Base-by-base conservation (phyloP, 176 grass and related monocot genomes). In the Triticum turgidum region DNA sequence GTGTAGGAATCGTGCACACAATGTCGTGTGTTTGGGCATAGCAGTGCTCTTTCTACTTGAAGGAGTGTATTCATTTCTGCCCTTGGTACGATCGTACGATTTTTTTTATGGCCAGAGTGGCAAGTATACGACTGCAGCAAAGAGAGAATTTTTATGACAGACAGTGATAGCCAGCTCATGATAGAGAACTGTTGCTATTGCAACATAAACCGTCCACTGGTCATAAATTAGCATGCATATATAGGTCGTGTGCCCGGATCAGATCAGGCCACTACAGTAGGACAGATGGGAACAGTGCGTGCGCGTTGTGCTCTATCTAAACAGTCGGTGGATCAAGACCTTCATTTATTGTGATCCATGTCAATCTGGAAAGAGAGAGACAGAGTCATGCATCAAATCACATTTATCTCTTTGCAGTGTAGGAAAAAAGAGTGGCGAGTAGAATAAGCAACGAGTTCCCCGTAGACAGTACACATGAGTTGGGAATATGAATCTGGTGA, bases 281-380 rank as follows among this genome's bases (percentile, higher is more conserved):
- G 20, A 21, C 15, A 13, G 51, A 54, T 34, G 18, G 2, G 49
- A 62, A 70, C 13, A 77, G 51, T 69, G 49, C 61, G 38, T 38
- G 74, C 47, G 2, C 11, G 4, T 17, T 27, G n/a, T 51, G 21
- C 73, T 77, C 70, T 47, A 82, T 77, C 89, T 72, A 90, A 82
- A 83, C 6, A 24, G 66, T 58, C 89, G 89, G 84, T 90, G 84
- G 80, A 73, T 79, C 41, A 87, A 52, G 65, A 41, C 54, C 25
- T 21, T 11, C 25, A 84, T 84, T 90, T 78, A 90, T 90, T 75
- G 80, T 87, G 84, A 18, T 63, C 84, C 52, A 84, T 88, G 35
- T 9, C 59, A 52, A 69, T 41, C 74, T 68, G 35, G 73, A 47
- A 67, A 18, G 51, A 7, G 49, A 18, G 47, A 51, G 47, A 61